Percentiles rank a stretch among this genome's conserved stretches.
Evolutionary conservation across 176 grass and related monocot genomes (phyloP).

Genomic region (Cenchrus americanus): DNA sequence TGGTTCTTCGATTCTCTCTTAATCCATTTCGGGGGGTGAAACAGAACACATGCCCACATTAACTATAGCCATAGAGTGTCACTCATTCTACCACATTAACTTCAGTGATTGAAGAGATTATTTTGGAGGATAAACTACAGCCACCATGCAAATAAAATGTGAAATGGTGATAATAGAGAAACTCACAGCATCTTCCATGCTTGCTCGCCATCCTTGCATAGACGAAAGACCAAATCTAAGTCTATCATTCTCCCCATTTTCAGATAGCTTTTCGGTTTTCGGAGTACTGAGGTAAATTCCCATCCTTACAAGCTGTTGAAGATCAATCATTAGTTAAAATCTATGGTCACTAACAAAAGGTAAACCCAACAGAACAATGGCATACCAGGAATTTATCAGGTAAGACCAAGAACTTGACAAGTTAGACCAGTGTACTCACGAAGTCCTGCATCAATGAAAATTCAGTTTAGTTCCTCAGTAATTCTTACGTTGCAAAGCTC

Average conservation of each 20-base stretch:
- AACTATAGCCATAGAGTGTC: background rate
- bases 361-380: constrained; percentile 29
- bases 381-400: constrained; percentile 31
- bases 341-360: constrained; percentile 9
- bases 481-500: constrained; percentile 2
- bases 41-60: background rate
- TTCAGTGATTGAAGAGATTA: background rate
- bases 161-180: constrained; percentile 23
- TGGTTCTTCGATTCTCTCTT: background rate
- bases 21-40: background rate
- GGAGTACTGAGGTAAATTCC: constrained; percentile 94
- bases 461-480: background rate
- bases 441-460: background rate
- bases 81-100: background rate
- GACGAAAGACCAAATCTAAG: constrained; percentile 87
- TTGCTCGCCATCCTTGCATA: constrained; percentile 99
- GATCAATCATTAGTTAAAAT: background rate
- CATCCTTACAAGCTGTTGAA: constrained; percentile 56
- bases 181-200: constrained; percentile 98
- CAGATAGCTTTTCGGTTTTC: constrained; percentile 86
- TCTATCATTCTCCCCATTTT: constrained; percentile 70
- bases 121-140: constrained; percentile 12
- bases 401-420: constrained; percentile 4
- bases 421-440: constrained; percentile 1
- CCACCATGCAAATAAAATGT: background rate